These are phyloP conservation scores for Irpex lacteus DNA, from an alignment of 1,284 basidiomycete species.

Conservation along the genomic window DNA sequence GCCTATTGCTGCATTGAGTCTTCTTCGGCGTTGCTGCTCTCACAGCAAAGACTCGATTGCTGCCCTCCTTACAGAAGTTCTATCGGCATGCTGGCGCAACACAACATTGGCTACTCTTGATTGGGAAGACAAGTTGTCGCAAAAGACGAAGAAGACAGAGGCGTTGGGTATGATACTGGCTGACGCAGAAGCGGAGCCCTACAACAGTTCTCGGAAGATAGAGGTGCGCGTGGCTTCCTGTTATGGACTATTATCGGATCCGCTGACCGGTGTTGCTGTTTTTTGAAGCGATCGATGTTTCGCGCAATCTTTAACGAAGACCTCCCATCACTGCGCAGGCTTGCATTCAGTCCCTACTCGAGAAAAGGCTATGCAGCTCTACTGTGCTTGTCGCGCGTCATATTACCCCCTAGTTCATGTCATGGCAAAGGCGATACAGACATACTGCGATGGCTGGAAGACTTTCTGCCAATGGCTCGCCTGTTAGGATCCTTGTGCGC, in stretches of 20 bases:
- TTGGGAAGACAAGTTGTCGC: not conserved
- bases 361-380: not conserved
- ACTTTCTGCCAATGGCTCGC: not conserved
- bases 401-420: conserved; percentile 24
- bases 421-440: not conserved
- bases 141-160: not conserved
- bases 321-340: not conserved
- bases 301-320: not conserved
- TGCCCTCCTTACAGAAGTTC: not conserved
- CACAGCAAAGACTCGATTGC: not conserved
- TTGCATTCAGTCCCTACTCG: not conserved
- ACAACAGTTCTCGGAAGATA: too few species aligned
- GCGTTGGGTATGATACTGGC: not conserved
- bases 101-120: not conserved
- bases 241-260: too few species aligned
- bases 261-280: too few species aligned
- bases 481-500: not conserved
- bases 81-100: conserved; percentile 25
- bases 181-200: too few species aligned
- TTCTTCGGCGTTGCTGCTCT: not conserved
- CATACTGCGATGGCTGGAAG: not conserved
- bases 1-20: not conserved
- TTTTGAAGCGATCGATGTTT: not conserved
- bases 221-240: too few species aligned
- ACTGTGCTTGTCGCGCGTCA: not conserved